phyloP scores from a whole-genome alignment of 2,329 filamentous ascomycete species.

The Fusarium sp. region DNA sequence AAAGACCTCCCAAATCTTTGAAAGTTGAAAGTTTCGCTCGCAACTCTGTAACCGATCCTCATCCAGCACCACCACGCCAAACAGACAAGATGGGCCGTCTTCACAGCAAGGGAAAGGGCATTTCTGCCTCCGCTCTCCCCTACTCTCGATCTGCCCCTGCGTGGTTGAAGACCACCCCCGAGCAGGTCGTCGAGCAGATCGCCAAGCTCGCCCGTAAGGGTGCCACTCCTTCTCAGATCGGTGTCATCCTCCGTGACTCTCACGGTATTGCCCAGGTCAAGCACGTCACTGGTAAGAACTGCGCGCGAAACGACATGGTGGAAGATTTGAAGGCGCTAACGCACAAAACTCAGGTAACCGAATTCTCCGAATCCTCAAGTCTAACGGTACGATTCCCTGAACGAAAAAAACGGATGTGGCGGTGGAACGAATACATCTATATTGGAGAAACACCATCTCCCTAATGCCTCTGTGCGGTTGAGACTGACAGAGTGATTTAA shows the following conservation, averaged over 20 bases:
- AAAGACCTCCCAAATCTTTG: slow-evolving; percentile 7
- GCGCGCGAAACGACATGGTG: background rate
- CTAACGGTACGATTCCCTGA: slow-evolving; percentile 80
- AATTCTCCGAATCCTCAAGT: slow-evolving; percentile 99
- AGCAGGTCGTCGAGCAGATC: slow-evolving; percentile 99
- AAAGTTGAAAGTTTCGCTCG: slow-evolving; percentile 44
- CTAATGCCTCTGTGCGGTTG: slow-evolving; percentile 87
- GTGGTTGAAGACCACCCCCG: slow-evolving; percentile 99
- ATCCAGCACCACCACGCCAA: slow-evolving; percentile 51
- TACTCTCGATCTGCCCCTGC: slow-evolving; percentile 93
- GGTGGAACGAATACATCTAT: slow-evolving; percentile 47
- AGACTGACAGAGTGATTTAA: slow-evolving; percentile 91
- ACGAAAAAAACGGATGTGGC: slow-evolving; percentile 40
- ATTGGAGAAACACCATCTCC: slow-evolving; percentile 43
- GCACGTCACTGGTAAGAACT: slow-evolving; percentile 88
- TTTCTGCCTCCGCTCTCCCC: slow-evolving; percentile 93
- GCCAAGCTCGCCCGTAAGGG: slow-evolving; percentile 99
- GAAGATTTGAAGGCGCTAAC: slow-evolving; percentile 50
- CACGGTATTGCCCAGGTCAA: slow-evolving; percentile 99
- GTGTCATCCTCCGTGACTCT: slow-evolving; percentile 97
- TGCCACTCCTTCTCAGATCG: slow-evolving; percentile 97
- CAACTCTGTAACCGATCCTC: slow-evolving; percentile 52
- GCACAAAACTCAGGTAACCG: slow-evolving; percentile 81
- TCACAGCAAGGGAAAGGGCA: slow-evolving; percentile 99
- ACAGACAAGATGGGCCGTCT: slow-evolving; percentile 88